Conservation (phyloP, 2,329 filamentous ascomycete species). For the Colletotrichum tofieldiae region DNA sequence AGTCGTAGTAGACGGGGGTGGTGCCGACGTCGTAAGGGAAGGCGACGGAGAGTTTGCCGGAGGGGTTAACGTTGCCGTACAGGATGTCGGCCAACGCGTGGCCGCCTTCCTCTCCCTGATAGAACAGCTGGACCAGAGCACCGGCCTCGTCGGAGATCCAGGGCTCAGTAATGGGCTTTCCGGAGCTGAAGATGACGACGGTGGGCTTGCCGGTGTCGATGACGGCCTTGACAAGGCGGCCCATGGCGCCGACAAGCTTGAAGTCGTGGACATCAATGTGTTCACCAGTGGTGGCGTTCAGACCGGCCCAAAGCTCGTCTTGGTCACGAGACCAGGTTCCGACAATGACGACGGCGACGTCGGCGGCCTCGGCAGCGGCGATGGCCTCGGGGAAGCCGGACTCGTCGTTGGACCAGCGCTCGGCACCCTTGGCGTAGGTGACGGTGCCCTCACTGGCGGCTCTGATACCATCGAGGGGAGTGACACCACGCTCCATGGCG, state of each 20-base stretch:
- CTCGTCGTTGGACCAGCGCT: conserved; percentile 80
- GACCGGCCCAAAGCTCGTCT: conserved; percentile 76
- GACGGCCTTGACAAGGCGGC: conserved; percentile 76
- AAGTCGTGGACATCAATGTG: conserved; percentile 78
- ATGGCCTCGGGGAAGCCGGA: conserved; percentile 78
- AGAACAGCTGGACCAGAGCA: conserved; percentile 82
- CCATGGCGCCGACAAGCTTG: conserved; percentile 80
- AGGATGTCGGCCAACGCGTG: conserved; percentile 77
- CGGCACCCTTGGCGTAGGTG: conserved; percentile 79
- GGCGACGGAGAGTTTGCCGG: conserved; percentile 76
- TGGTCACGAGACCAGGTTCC: conserved; percentile 85
- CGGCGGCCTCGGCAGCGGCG: conserved; percentile 75
- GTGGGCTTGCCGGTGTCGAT: conserved; percentile 78
- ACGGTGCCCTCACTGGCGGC: conserved; percentile 72
- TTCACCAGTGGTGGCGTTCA: conserved; percentile 83
- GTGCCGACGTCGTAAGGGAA: conserved; percentile 79
- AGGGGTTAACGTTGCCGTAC: conserved; percentile 76
- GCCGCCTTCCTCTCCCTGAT: conserved; percentile 79
- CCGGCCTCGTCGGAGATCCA: conserved; percentile 79
- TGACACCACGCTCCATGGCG: conserved; percentile 76
- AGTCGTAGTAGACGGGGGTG: conserved; percentile 80
- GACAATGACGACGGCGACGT: conserved; percentile 81
- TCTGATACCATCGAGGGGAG: conserved; percentile 78
- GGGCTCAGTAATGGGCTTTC: conserved; percentile 80
- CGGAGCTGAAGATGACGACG: conserved; percentile 77